phyloP scores from a whole-genome alignment of 768 basidiomycete genomes.

The Lactarius deliciosus region DNA sequence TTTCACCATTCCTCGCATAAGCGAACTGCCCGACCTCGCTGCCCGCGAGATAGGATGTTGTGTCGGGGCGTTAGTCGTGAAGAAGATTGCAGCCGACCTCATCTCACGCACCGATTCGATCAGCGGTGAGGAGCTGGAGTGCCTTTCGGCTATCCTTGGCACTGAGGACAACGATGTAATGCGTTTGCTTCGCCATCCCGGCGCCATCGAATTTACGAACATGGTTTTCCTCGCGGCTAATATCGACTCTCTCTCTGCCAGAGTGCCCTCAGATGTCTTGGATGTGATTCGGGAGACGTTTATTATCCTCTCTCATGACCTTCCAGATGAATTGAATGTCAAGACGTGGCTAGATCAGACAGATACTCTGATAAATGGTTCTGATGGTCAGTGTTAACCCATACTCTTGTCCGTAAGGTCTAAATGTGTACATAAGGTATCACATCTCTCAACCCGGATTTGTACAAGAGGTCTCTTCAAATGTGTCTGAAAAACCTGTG shows the following conservation, averaged over 20 bases:
- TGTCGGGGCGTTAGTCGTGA: too few relatives aligned
- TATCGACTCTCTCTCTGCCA: background rate
- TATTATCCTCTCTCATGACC: background rate
- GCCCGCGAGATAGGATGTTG: too few relatives aligned
- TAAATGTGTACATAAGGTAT: background rate
- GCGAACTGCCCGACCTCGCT: too few relatives aligned
- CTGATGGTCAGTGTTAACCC: background rate
- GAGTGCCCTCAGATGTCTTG: background rate
- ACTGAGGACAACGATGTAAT: background rate
- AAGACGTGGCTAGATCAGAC: background rate
- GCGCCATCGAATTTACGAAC: background rate
- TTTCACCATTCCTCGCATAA: too few relatives aligned
- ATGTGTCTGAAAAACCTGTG: background rate
- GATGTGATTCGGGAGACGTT: background rate
- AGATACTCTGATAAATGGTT: background rate
- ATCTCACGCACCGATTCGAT: too few relatives aligned
- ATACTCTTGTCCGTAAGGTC: background rate
- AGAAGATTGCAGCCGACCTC: too few relatives aligned
- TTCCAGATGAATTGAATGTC: background rate
- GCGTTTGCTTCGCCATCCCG: background rate
- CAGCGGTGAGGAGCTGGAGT: background rate
- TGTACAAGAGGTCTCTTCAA: too few relatives aligned
- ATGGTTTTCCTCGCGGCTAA: background rate
- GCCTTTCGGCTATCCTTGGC: background rate
- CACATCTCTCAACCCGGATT: background rate